Base-by-base conservation (phyloP, 106 monocot genomes). In the Dactylorhiza incarnata region DNA sequence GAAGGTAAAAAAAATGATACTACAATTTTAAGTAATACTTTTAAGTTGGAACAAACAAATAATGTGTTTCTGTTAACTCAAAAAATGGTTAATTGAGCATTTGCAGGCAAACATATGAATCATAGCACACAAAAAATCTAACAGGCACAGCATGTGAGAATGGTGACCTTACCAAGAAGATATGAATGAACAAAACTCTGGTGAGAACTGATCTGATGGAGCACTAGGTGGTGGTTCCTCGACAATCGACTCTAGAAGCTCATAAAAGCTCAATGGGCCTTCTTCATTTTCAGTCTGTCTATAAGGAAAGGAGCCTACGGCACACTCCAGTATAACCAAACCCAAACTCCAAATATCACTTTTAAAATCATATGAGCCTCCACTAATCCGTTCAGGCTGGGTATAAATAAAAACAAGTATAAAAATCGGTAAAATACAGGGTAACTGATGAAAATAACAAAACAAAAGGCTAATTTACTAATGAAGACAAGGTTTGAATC, bases 321-420 rank as follows among this genome's bases (percentile, higher is more conserved):
- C 93, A 81, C 97, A 97, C 82, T 97, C 97, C 46, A 97, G 94
- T 75, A 94, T 91, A 70, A 97, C 97, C 72, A 97, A 81, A 10
- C 93, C 97, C 76, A 94, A 83, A 75, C 97, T 97, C 97, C 97
- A 97, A 19, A 97, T 94, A 80, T 97, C 96, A 86, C 93, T 94
- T 76, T 89, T 97, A 76, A 83, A 89, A 71, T 97, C 91, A 70
- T 94, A 97, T 45, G 91, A 89, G 74, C 91, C 83, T 75, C 93
- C 93, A 72, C 86, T 91, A 29, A 97, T 97, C 49, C 91, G 69
- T 79, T 97, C 97, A 56, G 97, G 97, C 93, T 97, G 78, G 20
- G 73, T 53, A 61, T 19, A 74, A 6, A 29, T 29, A 9, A 58
- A 74, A 51, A 49, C 5, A 24, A 53, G 51, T 13, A 63, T 48